phyloP scores from a whole-genome alignment of 805 yeast genomes.

The Starmerella asiatica region DNA sequence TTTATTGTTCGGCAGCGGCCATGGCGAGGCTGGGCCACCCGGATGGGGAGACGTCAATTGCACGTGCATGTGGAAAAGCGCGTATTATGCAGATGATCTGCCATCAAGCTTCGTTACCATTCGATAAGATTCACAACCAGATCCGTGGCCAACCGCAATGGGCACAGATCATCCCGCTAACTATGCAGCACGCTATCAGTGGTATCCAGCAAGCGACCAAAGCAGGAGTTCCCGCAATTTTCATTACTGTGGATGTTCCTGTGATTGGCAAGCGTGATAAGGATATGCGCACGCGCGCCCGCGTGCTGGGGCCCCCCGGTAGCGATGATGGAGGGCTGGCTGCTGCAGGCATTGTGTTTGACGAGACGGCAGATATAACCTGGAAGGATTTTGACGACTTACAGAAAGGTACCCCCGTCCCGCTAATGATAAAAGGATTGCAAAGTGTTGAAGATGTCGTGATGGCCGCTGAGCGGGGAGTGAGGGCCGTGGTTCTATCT shows the following conservation, averaged over 20 bases:
- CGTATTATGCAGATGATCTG: constrained; percentile 81
- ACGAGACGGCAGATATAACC: constrained; percentile 24
- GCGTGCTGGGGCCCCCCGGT: constrained; percentile 26
- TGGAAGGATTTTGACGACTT: constrained; percentile 28
- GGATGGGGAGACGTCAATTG: constrained; percentile 79
- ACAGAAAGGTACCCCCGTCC: constrained; percentile 20
- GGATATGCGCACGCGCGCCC: constrained; percentile 36
- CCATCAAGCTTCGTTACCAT: constrained; percentile 74
- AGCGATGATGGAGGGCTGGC: constrained; percentile 29
- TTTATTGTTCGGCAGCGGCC: constrained; percentile 85
- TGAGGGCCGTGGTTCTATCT: constrained; percentile 64
- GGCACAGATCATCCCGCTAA: constrained; percentile 75
- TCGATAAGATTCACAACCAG: constrained; percentile 69
- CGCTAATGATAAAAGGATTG: constrained; percentile 60
- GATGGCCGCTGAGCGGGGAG: constrained; percentile 56
- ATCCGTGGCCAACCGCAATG: constrained; percentile 69
- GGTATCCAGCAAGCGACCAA: constrained; percentile 60
- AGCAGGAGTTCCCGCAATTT: constrained; percentile 53
- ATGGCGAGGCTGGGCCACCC: constrained; percentile 83
- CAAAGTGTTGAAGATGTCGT: constrained; percentile 69
- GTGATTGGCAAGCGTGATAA: constrained; percentile 80
- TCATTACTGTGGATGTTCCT: constrained; percentile 78
- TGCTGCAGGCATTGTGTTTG: constrained; percentile 41
- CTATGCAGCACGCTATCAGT: constrained; percentile 49
- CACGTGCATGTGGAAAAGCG: constrained; percentile 67